A percentile compares a stretch with the other conserved stretches of the same genome.
Evolutionary conservation across 148 eudicot species (phyloP).

Genomic region (Silene latifolia): DNA sequence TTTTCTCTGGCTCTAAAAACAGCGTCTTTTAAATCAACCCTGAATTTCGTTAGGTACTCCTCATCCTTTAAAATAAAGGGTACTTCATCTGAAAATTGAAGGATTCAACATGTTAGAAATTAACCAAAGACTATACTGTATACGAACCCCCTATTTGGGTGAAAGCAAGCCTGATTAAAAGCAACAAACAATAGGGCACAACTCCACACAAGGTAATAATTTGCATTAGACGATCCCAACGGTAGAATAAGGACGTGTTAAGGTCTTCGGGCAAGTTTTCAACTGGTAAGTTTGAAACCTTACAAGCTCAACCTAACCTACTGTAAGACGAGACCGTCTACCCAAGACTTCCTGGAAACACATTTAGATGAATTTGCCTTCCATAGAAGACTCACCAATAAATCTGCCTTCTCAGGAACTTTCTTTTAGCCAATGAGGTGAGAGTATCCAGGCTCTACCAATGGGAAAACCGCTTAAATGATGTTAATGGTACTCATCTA

Average conservation of each 20-base stretch:
- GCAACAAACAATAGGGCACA: neutral
- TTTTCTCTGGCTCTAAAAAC: constrained; percentile 63
- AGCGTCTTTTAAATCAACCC: constrained; percentile 56
- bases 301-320: too few species aligned
- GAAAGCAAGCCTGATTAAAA: neutral
- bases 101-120: neutral
- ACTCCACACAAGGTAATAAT: neutral
- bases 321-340: too few species aligned
- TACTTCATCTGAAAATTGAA: constrained; percentile 55
- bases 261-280: too few species aligned
- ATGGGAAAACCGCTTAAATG: constrained; percentile 1
- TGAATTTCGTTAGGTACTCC: constrained; percentile 53
- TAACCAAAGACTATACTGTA: neutral
- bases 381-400: too few species aligned
- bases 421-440: constrained; percentile 52
- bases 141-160: too few species aligned
- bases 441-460: constrained; percentile 82
- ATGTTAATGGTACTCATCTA: constrained; percentile 5
- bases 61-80: constrained; percentile 66
- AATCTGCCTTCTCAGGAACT: too few species aligned
- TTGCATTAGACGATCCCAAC: neutral
- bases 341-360: neutral
- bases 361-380: neutral
- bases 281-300: too few species aligned
- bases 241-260: too few species aligned